Evolutionary conservation across 306 rosid species (phyloP), one percentile per base, ranked within the genome.

Genomic region (Vigna nakashimae): DNA sequence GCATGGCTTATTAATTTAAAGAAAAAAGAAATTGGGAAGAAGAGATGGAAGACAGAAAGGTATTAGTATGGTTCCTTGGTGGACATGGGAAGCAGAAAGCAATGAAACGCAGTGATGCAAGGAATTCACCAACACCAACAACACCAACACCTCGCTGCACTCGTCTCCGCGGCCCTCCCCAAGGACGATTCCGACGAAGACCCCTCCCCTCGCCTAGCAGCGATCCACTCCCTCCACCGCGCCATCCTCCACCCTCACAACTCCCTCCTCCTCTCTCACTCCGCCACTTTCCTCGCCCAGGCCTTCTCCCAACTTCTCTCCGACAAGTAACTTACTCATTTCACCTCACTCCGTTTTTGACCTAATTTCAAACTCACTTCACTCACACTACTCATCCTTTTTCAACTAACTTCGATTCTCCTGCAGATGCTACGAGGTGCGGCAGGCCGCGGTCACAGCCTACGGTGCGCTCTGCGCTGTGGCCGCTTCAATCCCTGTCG

Each of bases 301-400:
- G 88, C 92, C 73, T 88, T 94, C 86, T 90, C 94, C 71, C 94
- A 90, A 87, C 97, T 94, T 45, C 91, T 94, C 71, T 86, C 98
- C 71, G 93, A 91, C 56, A 94, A 90, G 98, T 90, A 83, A 80
- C 43, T 26, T 32, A 9, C 43, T 24, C 43, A 30, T 59, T 15
- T 34, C 68, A 28, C 51, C 17, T 24, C 28, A 53, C 30, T 55
- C 0, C 14, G n/a, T 14, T 26, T 14, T 36, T 15, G 0, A 36
- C 52, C 57, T 30, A 17, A 34, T 38, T 5, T 17, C 43, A 50
- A 36, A 10, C 4, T 45, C 5, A 45, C 50, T 45, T 36, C 32
- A 24, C 28, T 22, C 38, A 10, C 32, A 55, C 20, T 55, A 12
- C 5, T 20, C 38, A 36, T 65, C 13, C 6, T 0, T 50, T 51